These are phyloP conservation scores for Rhizophagus sp. DNA, from an alignment of 192 early-diverging fungal species.

Conservation along the genomic window DNA sequence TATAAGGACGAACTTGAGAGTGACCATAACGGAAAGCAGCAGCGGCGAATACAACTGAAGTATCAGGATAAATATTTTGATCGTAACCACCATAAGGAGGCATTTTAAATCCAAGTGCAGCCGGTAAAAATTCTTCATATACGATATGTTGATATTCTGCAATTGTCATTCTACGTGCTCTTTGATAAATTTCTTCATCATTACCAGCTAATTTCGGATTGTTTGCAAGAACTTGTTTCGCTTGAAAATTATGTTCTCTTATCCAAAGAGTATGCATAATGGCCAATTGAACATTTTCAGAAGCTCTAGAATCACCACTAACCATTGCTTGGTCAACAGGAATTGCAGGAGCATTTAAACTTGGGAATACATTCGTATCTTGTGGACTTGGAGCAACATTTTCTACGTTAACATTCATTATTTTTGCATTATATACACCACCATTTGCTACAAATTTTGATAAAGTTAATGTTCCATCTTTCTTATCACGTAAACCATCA, in stretches of 20 bases:
- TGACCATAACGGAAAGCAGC: slow-evolving; percentile 20
- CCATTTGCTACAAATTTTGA: neutral
- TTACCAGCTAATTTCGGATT: neutral
- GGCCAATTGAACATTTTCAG: slow-evolving; percentile 19
- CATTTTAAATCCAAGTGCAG: slow-evolving; percentile 6
- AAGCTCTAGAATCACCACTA: slow-evolving; percentile 9
- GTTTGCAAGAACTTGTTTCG: neutral
- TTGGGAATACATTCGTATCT: neutral
- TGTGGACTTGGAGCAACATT: neutral
- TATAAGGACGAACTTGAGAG: slow-evolving; percentile 12
- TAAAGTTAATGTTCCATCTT: neutral
- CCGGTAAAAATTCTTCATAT: slow-evolving; percentile 13
- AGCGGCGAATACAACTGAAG: neutral
- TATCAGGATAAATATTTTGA: neutral
- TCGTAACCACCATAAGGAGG: slow-evolving; percentile 6
- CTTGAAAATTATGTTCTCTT: slow-evolving; percentile 16
- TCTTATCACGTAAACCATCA: neutral
- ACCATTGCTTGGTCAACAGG: neutral
- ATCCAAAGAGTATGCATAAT: slow-evolving; percentile 7
- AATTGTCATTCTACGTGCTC: neutral
- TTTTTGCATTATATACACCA: slow-evolving; percentile 10
- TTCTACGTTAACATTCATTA: neutral
- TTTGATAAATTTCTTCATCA: slow-evolving; percentile 16
- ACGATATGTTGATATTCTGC: slow-evolving; percentile 17
- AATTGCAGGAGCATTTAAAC: neutral